phyloP scores from a whole-genome alignment of 73 alveolate genomes.

The Tetrahymena borealis region DNA sequence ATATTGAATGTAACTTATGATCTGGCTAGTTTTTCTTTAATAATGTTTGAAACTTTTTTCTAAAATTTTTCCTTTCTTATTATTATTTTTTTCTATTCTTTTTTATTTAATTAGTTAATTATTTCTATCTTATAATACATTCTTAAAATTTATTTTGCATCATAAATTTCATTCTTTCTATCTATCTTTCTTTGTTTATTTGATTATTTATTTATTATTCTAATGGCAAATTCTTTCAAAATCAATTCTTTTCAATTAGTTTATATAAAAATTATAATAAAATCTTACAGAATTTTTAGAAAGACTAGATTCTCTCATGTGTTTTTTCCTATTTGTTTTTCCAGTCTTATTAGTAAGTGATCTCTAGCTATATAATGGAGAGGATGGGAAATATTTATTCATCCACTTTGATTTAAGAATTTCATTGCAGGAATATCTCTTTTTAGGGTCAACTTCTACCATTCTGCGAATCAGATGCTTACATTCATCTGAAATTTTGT shows the following conservation, averaged over 20 bases:
- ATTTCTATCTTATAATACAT: too few species aligned
- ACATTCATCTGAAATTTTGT: constrained; percentile 9
- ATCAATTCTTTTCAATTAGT: background rate
- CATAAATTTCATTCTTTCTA: too few species aligned
- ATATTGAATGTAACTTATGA: too few species aligned
- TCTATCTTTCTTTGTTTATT: too few species aligned
- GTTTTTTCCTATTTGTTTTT: background rate
- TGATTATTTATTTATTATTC: too few species aligned
- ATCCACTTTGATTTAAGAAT: constrained; percentile 32
- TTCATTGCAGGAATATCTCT: constrained; percentile 34
- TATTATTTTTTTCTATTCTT: too few species aligned
- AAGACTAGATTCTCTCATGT: background rate
- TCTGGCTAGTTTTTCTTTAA: too few species aligned
- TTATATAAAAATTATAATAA: background rate
- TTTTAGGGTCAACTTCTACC: constrained; percentile 23
- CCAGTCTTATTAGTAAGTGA: background rate
- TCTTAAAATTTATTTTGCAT: too few species aligned
- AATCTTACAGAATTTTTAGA: background rate
- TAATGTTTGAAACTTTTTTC: too few species aligned
- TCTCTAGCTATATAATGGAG: background rate
- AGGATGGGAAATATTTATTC: background rate
- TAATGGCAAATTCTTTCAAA: too few species aligned
- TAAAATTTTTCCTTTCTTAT: too few species aligned
- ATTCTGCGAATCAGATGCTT: constrained; percentile 19
- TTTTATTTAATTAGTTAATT: too few species aligned